These are phyloP conservation scores for Aspergillus novoparasiticus DNA, from an alignment of 2,329 filamentous ascomycete genomes.

Conservation along the genomic window DNA sequence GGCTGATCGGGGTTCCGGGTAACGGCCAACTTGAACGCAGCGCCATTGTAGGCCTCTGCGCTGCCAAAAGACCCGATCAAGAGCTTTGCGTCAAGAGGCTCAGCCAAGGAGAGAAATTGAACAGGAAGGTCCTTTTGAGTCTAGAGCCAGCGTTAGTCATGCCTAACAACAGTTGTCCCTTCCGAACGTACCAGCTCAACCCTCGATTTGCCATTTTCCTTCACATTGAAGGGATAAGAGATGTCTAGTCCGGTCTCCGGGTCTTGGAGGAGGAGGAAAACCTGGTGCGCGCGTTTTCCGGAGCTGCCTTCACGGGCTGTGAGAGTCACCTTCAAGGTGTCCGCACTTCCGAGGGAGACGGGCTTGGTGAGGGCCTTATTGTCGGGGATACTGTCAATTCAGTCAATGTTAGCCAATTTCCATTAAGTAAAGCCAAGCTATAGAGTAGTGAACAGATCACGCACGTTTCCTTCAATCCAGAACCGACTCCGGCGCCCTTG, in stretches of 20 bases:
- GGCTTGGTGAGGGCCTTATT: slow-evolving; percentile 64
- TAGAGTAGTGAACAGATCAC: slow-evolving; percentile 15
- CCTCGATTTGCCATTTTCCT: slow-evolving; percentile 83
- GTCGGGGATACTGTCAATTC: slow-evolving; percentile 56
- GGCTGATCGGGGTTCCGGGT: slow-evolving; percentile 64
- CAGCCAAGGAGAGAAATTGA: slow-evolving; percentile 70
- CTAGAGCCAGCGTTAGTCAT: slow-evolving; percentile 49
- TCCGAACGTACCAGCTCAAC: slow-evolving; percentile 73
- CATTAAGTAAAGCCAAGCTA: background rate
- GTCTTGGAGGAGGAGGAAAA: slow-evolving; percentile 83
- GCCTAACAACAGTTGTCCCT: background rate
- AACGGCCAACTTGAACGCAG: slow-evolving; percentile 73
- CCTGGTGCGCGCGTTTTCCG: slow-evolving; percentile 86
- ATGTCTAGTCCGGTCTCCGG: slow-evolving; percentile 75
- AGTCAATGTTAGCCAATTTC: background rate
- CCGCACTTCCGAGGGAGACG: slow-evolving; percentile 66
- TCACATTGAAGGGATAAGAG: slow-evolving; percentile 80
- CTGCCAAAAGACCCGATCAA: slow-evolving; percentile 85
- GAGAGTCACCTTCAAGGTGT: slow-evolving; percentile 79
- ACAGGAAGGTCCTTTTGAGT: slow-evolving; percentile 84
- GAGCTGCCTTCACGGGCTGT: slow-evolving; percentile 78
- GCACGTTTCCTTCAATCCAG: slow-evolving; percentile 59
- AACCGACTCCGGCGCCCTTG: slow-evolving; percentile 61
- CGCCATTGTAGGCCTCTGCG: slow-evolving; percentile 65
- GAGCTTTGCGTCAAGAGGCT: slow-evolving; percentile 76